Evolutionary conservation across 2,329 filamentous ascomycete species (phyloP).

Genomic region (Fusarium brevicatenulatum): DNA sequence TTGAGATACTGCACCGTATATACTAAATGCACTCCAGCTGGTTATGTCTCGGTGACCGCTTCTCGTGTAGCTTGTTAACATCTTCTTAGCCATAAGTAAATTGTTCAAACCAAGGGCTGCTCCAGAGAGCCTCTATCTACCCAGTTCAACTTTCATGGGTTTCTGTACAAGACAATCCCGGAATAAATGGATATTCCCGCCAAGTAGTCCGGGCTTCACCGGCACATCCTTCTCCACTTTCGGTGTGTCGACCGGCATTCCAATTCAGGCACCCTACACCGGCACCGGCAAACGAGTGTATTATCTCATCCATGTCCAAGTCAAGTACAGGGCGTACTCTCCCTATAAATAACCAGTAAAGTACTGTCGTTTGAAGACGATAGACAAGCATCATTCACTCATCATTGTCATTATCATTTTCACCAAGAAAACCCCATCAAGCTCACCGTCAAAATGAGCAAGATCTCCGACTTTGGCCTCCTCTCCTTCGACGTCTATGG

Average conservation of each 20-base stretch:
- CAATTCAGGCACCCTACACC: conserved; percentile 9
- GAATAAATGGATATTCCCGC: background rate
- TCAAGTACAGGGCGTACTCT: conserved; percentile 27
- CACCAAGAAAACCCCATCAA: background rate
- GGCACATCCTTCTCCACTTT: conserved; percentile 12
- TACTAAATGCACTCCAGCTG: background rate
- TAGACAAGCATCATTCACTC: background rate
- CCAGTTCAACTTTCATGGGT: background rate
- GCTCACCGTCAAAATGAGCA: conserved; percentile 23
- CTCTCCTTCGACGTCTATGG: conserved; percentile 85
- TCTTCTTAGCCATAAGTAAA: background rate
- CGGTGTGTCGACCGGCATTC: conserved; percentile 25
- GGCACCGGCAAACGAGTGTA: conserved; percentile 15
- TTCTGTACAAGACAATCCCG: background rate
- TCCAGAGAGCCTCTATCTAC: background rate
- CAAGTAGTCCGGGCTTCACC: background rate
- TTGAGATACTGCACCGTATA: background rate
- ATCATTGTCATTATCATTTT: background rate
- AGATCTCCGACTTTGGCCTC: conserved; percentile 46
- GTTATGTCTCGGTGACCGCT: background rate
- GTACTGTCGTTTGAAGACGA: background rate
- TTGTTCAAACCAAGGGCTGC: background rate
- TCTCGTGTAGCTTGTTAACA: background rate
- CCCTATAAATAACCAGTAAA: conserved; percentile 2
- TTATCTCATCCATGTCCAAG: conserved; percentile 6